Evolutionary conservation across 1,284 basidiomycete genomes (phyloP).

Genomic region (Wolfiporia cocos): DNA sequence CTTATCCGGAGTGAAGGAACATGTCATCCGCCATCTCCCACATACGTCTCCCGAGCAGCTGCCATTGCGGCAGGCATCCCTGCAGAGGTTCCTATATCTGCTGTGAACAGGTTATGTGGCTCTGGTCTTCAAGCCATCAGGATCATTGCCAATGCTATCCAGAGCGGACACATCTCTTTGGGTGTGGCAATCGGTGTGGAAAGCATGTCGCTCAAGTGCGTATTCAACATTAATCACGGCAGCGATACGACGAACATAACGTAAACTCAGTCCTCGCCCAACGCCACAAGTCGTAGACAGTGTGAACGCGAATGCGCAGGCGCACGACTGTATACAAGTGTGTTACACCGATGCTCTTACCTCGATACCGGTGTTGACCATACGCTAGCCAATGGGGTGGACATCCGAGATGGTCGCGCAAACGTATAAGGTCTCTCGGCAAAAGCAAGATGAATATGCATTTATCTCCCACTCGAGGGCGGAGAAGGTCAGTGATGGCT

Average conservation of each 20-base stretch:
- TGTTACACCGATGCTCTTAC: constrained; percentile 11
- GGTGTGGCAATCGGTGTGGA: constrained; percentile 81
- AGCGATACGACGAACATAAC: neutral
- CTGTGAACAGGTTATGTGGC: constrained; percentile 81
- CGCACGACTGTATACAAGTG: constrained; percentile 75
- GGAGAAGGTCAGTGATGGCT: constrained; percentile 37
- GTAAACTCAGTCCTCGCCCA: constrained; percentile 61
- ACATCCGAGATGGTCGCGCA: constrained; percentile 84
- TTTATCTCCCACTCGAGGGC: constrained; percentile 79
- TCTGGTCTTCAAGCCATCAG: constrained; percentile 85
- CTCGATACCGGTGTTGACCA: neutral
- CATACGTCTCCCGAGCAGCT: constrained; percentile 74
- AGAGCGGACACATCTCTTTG: constrained; percentile 60
- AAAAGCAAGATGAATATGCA: constrained; percentile 80
- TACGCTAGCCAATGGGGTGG: constrained; percentile 85
- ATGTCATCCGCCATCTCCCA: constrained; percentile 81
- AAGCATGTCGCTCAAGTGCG: constrained; percentile 79
- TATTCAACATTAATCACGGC: constrained; percentile 8
- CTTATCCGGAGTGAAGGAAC: constrained; percentile 46
- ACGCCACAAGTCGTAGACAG: constrained; percentile 64
- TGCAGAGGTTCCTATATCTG: constrained; percentile 58
- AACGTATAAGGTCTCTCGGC: constrained; percentile 66
- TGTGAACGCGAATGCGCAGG: constrained; percentile 46
- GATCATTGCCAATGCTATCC: constrained; percentile 74
- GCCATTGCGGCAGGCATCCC: constrained; percentile 81